Evolutionary conservation across 2,329 filamentous ascomycete species (phyloP).

Genomic region (Rhynchosporium agropyri): DNA sequence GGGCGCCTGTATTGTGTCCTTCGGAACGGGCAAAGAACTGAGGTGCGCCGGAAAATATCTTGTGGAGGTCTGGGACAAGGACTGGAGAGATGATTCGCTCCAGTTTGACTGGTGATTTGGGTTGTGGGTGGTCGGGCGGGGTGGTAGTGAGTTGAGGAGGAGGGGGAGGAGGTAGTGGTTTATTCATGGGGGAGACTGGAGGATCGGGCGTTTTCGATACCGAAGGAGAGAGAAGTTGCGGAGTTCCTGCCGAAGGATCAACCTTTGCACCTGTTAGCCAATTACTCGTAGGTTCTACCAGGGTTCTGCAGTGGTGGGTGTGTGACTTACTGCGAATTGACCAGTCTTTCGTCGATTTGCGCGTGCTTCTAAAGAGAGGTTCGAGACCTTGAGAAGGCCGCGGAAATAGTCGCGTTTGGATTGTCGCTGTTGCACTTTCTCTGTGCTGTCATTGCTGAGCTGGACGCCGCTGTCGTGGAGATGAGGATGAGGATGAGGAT

Average conservation of each 20-base stretch:
- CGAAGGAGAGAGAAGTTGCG: constrained; percentile 7
- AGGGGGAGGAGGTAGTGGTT: constrained; percentile 57
- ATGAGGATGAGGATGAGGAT: too few relatives aligned
- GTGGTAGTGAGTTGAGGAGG: constrained; percentile 29
- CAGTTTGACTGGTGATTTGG: constrained; percentile 50
- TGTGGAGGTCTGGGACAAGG: constrained; percentile 62
- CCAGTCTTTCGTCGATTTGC: constrained; percentile 29
- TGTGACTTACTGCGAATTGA: constrained; percentile 26
- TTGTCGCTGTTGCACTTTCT: constrained; percentile 38
- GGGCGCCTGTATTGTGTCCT: constrained; percentile 60
- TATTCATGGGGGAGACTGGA: constrained; percentile 46
- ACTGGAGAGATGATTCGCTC: constrained; percentile 63
- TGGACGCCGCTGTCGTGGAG: constrained; percentile 22
- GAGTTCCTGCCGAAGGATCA: neutral
- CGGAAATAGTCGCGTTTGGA: constrained; percentile 43
- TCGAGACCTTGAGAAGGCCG: constrained; percentile 39
- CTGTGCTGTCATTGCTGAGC: constrained; percentile 25
- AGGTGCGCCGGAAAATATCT: constrained; percentile 75
- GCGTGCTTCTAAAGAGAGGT: constrained; percentile 24
- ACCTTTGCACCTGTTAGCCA: constrained; percentile 9
- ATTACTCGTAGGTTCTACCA: neutral
- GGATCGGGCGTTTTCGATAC: constrained; percentile 21
- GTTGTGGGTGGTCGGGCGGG: constrained; percentile 45
- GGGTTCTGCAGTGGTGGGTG: neutral
- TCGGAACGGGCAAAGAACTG: constrained; percentile 68